Evolutionary conservation across 345 rosid genomes (phyloP).

Genomic region (Melastoma malabathricum): DNA sequence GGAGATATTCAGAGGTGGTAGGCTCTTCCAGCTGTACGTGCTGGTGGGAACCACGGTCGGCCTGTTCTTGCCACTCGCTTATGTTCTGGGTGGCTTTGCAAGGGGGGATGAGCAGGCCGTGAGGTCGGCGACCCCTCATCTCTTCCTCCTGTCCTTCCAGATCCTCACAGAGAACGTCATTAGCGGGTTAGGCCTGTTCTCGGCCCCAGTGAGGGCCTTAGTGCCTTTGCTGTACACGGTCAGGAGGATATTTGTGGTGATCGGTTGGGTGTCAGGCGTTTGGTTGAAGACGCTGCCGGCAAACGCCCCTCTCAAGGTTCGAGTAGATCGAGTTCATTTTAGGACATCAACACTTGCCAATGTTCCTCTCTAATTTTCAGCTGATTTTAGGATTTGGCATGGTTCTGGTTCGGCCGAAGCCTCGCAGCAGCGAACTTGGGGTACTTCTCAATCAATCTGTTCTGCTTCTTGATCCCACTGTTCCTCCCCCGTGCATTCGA

Average conservation of each 20-base stretch:
- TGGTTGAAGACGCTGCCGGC: conserved; percentile 27
- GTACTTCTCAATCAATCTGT: conserved; percentile 63
- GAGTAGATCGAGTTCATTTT: too few relatives aligned
- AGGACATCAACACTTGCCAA: too few relatives aligned
- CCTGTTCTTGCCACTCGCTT: conserved; percentile 72
- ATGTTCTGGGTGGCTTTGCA: conserved; percentile 83
- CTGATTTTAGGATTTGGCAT: conserved; percentile 28
- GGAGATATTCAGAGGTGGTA: conserved; percentile 54
- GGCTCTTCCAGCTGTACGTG: conserved; percentile 47
- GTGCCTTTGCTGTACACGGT: conserved; percentile 72
- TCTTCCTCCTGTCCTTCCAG: conserved; percentile 83
- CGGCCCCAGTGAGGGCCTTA: conserved; percentile 72
- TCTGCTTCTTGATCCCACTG: conserved; percentile 62
- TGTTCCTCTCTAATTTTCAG: background rate
- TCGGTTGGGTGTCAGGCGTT: conserved; percentile 56
- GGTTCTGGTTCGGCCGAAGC: conserved; percentile 80
- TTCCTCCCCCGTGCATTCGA: conserved; percentile 80
- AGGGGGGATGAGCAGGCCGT: conserved; percentile 73
- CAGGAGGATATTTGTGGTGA: conserved; percentile 56
- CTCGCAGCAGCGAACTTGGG: conserved; percentile 40
- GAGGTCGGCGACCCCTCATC: conserved; percentile 68
- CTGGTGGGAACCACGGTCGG: conserved; percentile 59
- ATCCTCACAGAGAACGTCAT: conserved; percentile 76
- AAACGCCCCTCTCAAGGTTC: conserved; percentile 39
- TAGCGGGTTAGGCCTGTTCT: conserved; percentile 58